phyloP scores from a whole-genome alignment of 345 rosid species.

The Arabidopsis arenosa region DNA sequence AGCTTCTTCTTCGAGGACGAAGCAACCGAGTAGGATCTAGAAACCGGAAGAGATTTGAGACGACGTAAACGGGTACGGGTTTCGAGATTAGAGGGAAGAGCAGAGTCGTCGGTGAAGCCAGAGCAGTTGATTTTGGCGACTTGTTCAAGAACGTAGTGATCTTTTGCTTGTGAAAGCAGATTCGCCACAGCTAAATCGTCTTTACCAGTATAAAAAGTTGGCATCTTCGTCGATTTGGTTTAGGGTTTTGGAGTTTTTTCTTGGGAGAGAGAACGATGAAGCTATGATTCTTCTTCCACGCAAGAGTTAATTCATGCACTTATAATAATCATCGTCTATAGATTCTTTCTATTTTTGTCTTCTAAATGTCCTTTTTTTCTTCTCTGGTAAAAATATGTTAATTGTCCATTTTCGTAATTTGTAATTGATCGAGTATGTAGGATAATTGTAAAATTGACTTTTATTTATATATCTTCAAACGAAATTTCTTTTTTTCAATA shows the following conservation, averaged over 20 bases:
- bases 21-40: conserved; percentile 38
- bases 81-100: conserved; percentile 66
- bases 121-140: conserved; percentile 72
- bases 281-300: not conserved
- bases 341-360: too few species aligned
- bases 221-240: conserved; percentile 49
- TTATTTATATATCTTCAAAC: too few species aligned
- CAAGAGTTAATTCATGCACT: not conserved
- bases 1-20: not conserved
- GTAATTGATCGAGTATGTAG: too few species aligned
- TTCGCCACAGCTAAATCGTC: conserved; percentile 71
- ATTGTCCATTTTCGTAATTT: too few species aligned
- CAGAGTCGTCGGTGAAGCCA: conserved; percentile 49
- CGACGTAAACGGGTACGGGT: conserved; percentile 70
- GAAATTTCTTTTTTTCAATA: too few species aligned
- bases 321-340: not conserved
- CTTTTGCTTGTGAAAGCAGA: conserved; percentile 63
- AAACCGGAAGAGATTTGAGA: conserved; percentile 67
- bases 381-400: too few species aligned
- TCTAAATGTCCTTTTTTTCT: too few species aligned
- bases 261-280: not conserved
- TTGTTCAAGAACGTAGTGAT: conserved; percentile 69
- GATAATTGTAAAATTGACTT: too few species aligned
- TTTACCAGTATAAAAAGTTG: conserved; percentile 49
- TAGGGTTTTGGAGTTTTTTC: not conserved